Evolutionary conservation across 1,284 basidiomycete species (phyloP), one percentile per base, ranked within the genome.

Genomic region (Veloboletus limbatus): DNA sequence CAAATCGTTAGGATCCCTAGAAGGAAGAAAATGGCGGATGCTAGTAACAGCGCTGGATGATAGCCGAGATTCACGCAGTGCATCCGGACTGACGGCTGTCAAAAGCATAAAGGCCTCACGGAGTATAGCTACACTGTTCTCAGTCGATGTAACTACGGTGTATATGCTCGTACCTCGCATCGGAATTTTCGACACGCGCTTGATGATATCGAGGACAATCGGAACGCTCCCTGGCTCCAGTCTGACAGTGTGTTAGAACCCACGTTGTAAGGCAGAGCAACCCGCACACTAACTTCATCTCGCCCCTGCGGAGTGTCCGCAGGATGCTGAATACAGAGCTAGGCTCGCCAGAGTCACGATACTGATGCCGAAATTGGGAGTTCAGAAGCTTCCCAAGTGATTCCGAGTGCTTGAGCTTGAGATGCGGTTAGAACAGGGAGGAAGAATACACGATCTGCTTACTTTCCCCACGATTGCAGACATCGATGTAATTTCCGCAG

Each of bases 1-100:
- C 43, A 79, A 67, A 34, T 85, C 78, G 53, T 85, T 84, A 0
- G 74, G 69, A 35, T 79, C 71, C 5, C 66, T 59, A 0, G 82
- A 84, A 1, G 67, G 69, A 16, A 90, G 66, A 13, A 85, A 68
- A 40, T 73, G 69, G 8, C 80, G 77, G 40, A 90, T 77, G 46
- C 66, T 60, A 24, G 69, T 60, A 38, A 80, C 57, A 47, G 76
- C 68, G 24, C 71, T 70, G 37, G 47, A 58, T 43, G 57, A 57
- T n/a, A 45, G 27, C 40, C 63, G 62, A 20, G 51, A 60, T 40
- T 59, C 48, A 13, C 61, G 46, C n/a, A 78, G 51, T 8, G 54
- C 49, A 2, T 67, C 55, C 20, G 60, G 44, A 24, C 67, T 48
- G 17, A 70, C 54, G 3, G 60, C 60, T 1, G 69, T 59, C 7